A percentile compares a stretch with the other conserved stretches of the same genome.
Conservation (phyloP, 2,329 filamentous ascomycete genomes). For the Bipolaris cookei region DNA sequence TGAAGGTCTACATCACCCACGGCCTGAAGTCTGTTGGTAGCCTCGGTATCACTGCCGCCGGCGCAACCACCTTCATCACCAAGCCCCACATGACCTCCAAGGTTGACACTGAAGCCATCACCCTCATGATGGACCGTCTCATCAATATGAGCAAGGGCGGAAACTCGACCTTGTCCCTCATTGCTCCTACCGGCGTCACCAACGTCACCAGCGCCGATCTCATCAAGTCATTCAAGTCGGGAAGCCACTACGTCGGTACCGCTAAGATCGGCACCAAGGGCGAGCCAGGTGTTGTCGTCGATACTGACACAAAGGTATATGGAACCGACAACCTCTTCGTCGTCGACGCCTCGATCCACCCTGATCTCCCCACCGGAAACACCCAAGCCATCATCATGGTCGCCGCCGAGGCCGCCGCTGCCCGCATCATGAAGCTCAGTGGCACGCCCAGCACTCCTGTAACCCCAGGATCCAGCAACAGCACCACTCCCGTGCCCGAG, state of each 20-base stretch:
- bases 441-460: conserved; percentile 6
- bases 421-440: conserved; percentile 57
- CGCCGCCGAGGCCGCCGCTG: conserved; percentile 66
- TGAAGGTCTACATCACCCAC: conserved; percentile 64
- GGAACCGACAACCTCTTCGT: conserved; percentile 54
- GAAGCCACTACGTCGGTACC: conserved; percentile 57
- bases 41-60: conserved; percentile 51
- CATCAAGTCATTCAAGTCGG: conserved; percentile 41
- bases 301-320: conserved; percentile 52
- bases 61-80: conserved; percentile 53
- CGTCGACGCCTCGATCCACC: conserved; percentile 61
- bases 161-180: conserved; percentile 38
- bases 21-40: conserved; percentile 66
- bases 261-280: conserved; percentile 59
- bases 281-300: conserved; percentile 51
- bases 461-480: not conserved
- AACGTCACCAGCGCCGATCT: conserved; percentile 51
- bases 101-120: conserved; percentile 45
- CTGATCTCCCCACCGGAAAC: conserved; percentile 72
- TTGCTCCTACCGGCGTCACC: conserved; percentile 46
- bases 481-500: conserved; percentile 2
- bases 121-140: conserved; percentile 56
- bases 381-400: conserved; percentile 70
- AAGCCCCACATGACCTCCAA: conserved; percentile 61
- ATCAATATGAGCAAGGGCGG: conserved; percentile 45